phyloP scores from a whole-genome alignment of 805 yeast species.

The Pachysolen tannophilus region DNA sequence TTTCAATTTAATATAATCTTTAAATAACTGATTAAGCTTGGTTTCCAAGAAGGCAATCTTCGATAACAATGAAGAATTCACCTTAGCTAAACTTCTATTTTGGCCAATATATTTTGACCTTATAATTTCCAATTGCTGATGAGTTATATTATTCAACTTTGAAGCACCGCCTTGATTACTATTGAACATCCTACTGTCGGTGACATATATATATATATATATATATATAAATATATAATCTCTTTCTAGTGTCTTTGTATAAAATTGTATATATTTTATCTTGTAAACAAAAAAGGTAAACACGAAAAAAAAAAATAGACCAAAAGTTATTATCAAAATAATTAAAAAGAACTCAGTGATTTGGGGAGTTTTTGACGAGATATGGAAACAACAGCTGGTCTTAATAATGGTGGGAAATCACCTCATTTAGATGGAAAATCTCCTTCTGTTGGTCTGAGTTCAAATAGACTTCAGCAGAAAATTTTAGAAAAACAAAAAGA shows the following conservation, averaged over 20 bases:
- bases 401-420: neutral
- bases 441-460: neutral
- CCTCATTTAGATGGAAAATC: neutral
- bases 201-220: neutral
- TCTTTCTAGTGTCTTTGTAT: neutral
- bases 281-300: neutral
- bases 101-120: constrained; percentile 28
- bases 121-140: constrained; percentile 11
- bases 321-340: neutral
- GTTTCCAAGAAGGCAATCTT: constrained; percentile 46
- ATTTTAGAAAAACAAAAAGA: constrained; percentile 42
- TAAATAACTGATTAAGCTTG: constrained; percentile 38
- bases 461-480: constrained; percentile 15
- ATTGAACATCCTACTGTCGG: neutral
- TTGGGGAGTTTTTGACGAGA: neutral
- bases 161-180: neutral
- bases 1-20: constrained; percentile 39
- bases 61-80: constrained; percentile 43
- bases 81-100: constrained; percentile 53
- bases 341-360: neutral
- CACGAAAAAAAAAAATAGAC: neutral
- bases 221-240: neutral
- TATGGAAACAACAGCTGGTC: neutral
- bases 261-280: neutral
- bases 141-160: constrained; percentile 1